Evolutionary conservation across 805 yeast species (phyloP).

Genomic region (Hanseniaspora osmophila): DNA sequence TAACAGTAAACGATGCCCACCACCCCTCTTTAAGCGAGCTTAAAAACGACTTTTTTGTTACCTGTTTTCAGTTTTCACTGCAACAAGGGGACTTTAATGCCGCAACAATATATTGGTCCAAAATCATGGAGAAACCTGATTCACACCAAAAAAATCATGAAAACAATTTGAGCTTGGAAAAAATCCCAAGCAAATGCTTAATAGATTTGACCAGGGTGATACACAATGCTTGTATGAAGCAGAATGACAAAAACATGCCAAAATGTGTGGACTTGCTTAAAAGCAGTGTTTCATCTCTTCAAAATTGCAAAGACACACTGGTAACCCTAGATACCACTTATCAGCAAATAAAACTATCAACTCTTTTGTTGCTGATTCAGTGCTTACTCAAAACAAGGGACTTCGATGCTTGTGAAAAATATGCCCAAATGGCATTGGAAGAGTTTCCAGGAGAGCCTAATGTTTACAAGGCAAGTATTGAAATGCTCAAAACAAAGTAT

Average conservation of each 20-base stretch:
- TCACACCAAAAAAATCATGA: not conserved
- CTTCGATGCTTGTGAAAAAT: constrained; percentile 10
- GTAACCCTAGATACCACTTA: not conserved
- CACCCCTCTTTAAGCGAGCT: constrained; percentile 7
- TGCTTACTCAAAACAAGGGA: constrained; percentile 3
- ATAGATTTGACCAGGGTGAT: too few species aligned
- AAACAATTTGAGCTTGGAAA: too few species aligned
- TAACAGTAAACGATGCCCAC: constrained; percentile 11
- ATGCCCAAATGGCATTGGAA: constrained; percentile 15
- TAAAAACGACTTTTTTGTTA: constrained; percentile 18
- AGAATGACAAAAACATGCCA: too few species aligned
- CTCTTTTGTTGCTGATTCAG: constrained; percentile 10
- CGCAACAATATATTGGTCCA: constrained; percentile 24
- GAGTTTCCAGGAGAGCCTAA: constrained; percentile 20
- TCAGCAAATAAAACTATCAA: not conserved
- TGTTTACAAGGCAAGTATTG: constrained; percentile 19
- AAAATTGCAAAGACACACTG: too few species aligned
- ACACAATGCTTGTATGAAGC: too few species aligned
- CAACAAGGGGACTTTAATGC: constrained; percentile 21
- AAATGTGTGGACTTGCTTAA: too few species aligned
- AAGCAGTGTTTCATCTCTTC: too few species aligned
- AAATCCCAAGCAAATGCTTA: too few species aligned
- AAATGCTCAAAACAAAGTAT: constrained; percentile 10
- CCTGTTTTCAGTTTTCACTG: constrained; percentile 22
- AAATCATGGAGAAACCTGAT: constrained; percentile 11